Conservation (phyloP, 176 grass and related monocot species). For the Tillandsia leiboldiana region DNA sequence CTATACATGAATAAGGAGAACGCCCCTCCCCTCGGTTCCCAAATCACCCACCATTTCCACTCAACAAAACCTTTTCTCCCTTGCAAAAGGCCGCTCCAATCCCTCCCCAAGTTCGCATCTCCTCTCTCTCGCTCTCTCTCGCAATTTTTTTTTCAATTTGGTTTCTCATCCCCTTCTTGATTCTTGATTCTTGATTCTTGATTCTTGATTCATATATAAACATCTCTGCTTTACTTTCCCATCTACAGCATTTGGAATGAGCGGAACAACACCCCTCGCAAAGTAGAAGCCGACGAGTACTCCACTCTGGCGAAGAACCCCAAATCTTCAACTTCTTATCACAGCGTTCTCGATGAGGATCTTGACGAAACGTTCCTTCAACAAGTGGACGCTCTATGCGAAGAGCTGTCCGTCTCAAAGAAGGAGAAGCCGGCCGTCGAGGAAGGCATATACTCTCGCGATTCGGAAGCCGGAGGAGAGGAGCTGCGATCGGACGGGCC, state of each 20-base stretch:
- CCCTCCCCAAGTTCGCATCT: not conserved
- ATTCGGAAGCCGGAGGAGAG: not conserved
- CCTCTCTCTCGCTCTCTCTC: constrained; percentile 2
- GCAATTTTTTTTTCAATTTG: not conserved
- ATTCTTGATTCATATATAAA: constrained; percentile 3
- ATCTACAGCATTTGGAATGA: not conserved
- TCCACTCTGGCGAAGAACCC: constrained; percentile 10
- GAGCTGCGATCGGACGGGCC: constrained; percentile 2
- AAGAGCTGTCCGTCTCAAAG: constrained; percentile 30
- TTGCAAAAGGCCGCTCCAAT: constrained; percentile 19
- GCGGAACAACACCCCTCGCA: not conserved
- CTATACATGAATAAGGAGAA: constrained; percentile 21
- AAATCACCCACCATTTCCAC: not conserved
- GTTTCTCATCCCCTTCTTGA: not conserved
- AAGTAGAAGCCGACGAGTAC: not conserved
- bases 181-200: not conserved
- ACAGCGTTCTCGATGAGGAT: constrained; percentile 20
- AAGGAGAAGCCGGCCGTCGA: constrained; percentile 19
- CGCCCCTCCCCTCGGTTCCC: not conserved
- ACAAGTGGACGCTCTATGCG: constrained; percentile 36
- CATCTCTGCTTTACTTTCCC: not conserved
- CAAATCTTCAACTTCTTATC: not conserved
- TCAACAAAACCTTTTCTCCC: constrained; percentile 21
- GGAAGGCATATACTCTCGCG: not conserved
- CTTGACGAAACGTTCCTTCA: constrained; percentile 43